Evolutionary conservation across 1,139 yeast species (phyloP).

Genomic region (Nadsonia commutata): DNA sequence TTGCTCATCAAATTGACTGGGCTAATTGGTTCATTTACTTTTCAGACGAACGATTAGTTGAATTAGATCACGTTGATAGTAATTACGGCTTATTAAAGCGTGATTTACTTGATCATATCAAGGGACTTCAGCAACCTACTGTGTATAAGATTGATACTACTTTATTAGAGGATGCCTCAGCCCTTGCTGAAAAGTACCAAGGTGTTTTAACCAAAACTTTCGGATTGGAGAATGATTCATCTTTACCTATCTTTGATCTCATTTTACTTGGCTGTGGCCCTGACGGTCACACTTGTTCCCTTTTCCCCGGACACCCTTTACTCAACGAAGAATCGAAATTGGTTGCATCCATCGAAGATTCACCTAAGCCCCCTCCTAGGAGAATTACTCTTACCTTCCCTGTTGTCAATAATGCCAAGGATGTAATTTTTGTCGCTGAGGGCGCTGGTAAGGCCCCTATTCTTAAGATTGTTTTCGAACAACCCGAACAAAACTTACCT

Average conservation of each 20-base stretch:
- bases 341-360: conserved; percentile 37
- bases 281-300: conserved; percentile 69
- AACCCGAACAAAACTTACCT: conserved; percentile 45
- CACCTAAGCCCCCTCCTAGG: conserved; percentile 70
- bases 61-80: conserved; percentile 51
- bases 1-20: conserved; percentile 34
- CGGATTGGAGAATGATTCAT: not conserved
- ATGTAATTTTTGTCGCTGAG: conserved; percentile 75
- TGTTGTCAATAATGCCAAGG: conserved; percentile 36
- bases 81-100: conserved; percentile 50
- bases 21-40: conserved; percentile 52
- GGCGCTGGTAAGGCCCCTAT: conserved; percentile 75
- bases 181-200: conserved; percentile 40
- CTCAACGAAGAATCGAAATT: conserved; percentile 16
- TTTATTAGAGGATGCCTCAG: conserved; percentile 28
- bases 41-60: conserved; percentile 61
- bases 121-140: conserved; percentile 24
- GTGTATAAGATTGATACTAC: conserved; percentile 38
- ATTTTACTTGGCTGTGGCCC: conserved; percentile 85
- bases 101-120: conserved; percentile 33
- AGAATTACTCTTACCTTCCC: conserved; percentile 62
- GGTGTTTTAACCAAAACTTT: conserved; percentile 18
- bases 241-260: conserved; percentile 39
- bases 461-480: conserved; percentile 50
- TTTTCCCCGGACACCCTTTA: conserved; percentile 39